phyloP scores from a whole-genome alignment of 139 green algal species.

The Chlorella sp. region DNA sequence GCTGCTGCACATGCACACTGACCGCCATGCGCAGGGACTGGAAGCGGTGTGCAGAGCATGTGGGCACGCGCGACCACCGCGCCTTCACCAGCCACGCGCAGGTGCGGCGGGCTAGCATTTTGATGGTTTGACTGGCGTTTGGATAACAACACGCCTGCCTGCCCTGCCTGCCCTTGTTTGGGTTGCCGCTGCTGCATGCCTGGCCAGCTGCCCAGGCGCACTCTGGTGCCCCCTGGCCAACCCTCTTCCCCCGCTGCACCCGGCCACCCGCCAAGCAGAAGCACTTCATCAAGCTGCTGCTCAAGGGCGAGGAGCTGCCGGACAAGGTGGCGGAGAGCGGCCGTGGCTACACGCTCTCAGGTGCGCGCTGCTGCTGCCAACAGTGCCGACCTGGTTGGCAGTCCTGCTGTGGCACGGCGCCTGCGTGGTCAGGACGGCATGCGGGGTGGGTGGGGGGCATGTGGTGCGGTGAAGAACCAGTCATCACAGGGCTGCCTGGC shows the following conservation, averaged over 20 bases:
- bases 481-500: not conserved
- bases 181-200: not conserved
- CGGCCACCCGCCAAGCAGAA: constrained; percentile 60
- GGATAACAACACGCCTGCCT: no score
- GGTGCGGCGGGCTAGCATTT: constrained; percentile 45
- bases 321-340: constrained; percentile 22
- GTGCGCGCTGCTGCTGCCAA: not conserved
- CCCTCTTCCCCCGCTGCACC: not conserved
- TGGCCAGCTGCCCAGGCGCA: not conserved
- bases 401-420: not conserved
- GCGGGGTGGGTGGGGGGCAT: not conserved
- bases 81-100: constrained; percentile 71
- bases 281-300: constrained; percentile 82
- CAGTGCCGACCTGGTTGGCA: not conserved
- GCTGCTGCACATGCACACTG: not conserved
- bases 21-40: constrained; percentile 52
- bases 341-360: constrained; percentile 48
- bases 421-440: not conserved
- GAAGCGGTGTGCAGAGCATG: constrained; percentile 61
- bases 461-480: no score
- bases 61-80: constrained; percentile 67
- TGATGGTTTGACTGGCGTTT: no score
- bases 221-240: not conserved
- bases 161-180: not conserved
- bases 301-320: constrained; percentile 75